These are phyloP conservation scores for Lophiostoma macrostomum DNA, from an alignment of 495 filamentous ascomycete genomes.

Conservation along the genomic window DNA sequence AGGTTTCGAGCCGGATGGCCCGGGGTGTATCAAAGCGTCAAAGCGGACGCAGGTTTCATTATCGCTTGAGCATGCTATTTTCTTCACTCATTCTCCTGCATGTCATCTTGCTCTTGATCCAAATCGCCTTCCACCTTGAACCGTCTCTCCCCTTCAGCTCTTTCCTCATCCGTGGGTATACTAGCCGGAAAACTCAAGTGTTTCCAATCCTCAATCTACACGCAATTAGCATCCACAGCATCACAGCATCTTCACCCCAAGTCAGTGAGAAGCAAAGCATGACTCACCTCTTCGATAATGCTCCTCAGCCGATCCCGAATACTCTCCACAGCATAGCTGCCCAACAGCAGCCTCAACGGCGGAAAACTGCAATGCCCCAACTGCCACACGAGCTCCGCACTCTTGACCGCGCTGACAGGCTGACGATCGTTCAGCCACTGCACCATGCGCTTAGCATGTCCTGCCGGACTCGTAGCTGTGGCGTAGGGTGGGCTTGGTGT, in stretches of 20 bases:
- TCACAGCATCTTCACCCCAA: not conserved
- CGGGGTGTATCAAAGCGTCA: too few relatives aligned
- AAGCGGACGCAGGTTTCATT: too few relatives aligned
- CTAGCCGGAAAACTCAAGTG: constrained; percentile 41
- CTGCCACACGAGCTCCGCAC: constrained; percentile 96
- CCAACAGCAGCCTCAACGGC: constrained; percentile 77
- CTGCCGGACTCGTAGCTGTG: constrained; percentile 69
- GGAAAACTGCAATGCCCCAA: constrained; percentile 89
- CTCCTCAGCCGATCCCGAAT: constrained; percentile 83
- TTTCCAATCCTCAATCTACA: constrained; percentile 47
- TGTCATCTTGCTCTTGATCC: not conserved
- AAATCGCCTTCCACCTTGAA: too few relatives aligned
- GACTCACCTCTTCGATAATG: constrained; percentile 94
- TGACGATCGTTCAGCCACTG: constrained; percentile 91
- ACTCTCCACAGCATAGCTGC: constrained; percentile 92
- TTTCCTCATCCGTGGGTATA: constrained; percentile 18
- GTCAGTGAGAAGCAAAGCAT: not conserved
- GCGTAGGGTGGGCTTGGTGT: constrained; percentile 73
- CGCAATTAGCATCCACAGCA: not conserved
- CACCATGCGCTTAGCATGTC: constrained; percentile 90
- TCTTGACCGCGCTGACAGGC: constrained; percentile 87
- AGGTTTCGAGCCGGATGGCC: too few relatives aligned
- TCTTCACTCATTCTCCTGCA: constrained; percentile 1
- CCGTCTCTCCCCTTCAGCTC: not conserved
- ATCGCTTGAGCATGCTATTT: not conserved